Base-by-base conservation (phyloP, 352 stramenopile genomes). In the Phytophthora citricola region DNA sequence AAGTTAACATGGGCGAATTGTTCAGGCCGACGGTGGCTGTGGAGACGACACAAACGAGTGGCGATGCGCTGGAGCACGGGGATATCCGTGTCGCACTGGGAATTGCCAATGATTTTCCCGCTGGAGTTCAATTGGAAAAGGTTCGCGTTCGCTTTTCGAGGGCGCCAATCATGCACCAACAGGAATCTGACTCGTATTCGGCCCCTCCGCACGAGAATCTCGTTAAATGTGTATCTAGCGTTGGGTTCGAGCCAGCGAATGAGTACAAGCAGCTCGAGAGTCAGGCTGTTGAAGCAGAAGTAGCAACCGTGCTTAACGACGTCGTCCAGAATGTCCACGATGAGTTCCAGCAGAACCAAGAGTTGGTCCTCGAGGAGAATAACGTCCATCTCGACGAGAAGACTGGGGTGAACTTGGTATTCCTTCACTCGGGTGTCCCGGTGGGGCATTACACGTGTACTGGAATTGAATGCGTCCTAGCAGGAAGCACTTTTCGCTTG, bases 331-430 rank as follows among this genome's bases (percentile, higher is more conserved):
- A 52, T 32, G 24, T 41, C 22, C 17, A 46, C 3, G 44, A 40
- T 10, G 32, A 53, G 15, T 14, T 39, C 15, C 27, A 59, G 26
- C 14, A 59, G 4, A 24, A 47, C n/a, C 47, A 39, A 8, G 60
- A 56, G 38, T 29, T 92, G 5, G 52, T 82, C 5, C 34, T 90
- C 4, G 79, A 85, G 41, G 76, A 90, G 39, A 78, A 44, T 11
- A 79, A 89, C 38, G 78, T 91, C 38, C 83, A 85, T 48, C 44
- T 91, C 15, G 75, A 89, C 46, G 81, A 91, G 31, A 81, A 84
- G 24, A 81, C 75, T 20, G 79, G 69, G 6, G 72, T 83, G 0
- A 81, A 78, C 34, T 50, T 90, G 7, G 72, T 83, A 22, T 90
- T 88, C 38, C 44, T 79, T 8, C 74, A 87, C 26, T 71, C 64